Conservation (phyloP, 2,329 filamentous ascomycete species). For the Sclerotinia glacialis region DNA sequence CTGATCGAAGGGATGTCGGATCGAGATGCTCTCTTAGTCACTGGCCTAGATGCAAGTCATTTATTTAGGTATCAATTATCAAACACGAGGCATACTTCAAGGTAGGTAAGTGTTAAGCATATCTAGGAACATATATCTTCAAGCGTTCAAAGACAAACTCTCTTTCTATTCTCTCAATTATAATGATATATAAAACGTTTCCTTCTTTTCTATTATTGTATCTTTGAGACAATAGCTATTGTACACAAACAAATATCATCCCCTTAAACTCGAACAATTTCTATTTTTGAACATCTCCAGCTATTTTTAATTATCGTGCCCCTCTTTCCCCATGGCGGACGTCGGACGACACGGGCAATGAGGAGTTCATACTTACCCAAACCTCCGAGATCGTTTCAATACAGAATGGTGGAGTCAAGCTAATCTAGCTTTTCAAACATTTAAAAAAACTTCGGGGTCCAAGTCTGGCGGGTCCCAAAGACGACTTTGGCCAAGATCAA, state of each 20-base stretch:
- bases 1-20: background rate
- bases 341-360: background rate
- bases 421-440: constrained; percentile 6
- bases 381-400: constrained; percentile 12
- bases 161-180: background rate
- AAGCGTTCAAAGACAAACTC: background rate
- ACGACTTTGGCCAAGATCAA: constrained; percentile 9
- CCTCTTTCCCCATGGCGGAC: constrained; percentile 2
- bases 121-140: background rate
- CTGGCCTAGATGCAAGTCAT: background rate
- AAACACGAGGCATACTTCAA: too few species aligned
- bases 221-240: background rate
- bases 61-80: background rate
- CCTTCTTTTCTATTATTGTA: background rate
- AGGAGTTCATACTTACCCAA: background rate
- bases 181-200: background rate
- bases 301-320: background rate
- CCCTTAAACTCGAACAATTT: background rate
- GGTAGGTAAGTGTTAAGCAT: background rate
- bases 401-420: constrained; percentile 2
- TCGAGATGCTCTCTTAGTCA: background rate
- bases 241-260: background rate
- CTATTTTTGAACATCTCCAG: background rate
- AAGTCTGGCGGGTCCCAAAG: background rate
- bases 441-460: background rate